phyloP scores from a whole-genome alignment of 2,329 filamentous ascomycete species.

The Pestalotiopsis sp. region DNA sequence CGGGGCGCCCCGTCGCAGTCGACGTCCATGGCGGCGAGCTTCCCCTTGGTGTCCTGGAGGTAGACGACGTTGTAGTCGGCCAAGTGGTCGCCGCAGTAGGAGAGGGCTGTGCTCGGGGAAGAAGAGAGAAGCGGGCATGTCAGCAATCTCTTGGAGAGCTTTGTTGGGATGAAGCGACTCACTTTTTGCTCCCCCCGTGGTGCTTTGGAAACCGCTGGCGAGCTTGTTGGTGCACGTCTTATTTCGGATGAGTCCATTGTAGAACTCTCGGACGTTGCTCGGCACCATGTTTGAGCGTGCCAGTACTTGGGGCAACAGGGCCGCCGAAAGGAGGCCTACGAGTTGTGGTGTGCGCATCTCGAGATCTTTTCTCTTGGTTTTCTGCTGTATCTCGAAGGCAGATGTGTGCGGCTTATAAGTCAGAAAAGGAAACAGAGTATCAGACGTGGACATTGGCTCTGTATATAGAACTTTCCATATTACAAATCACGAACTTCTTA shows the following conservation, averaged over 20 bases:
- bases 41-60: slow-evolving; percentile 40
- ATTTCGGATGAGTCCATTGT: slow-evolving; percentile 32
- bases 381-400: neutral
- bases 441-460: neutral
- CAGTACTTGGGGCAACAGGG: neutral
- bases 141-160: neutral
- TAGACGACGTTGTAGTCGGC: slow-evolving; percentile 41
- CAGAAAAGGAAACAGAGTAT: neutral
- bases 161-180: neutral
- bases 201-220: slow-evolving; percentile 34
- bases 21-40: slow-evolving; percentile 58
- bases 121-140: neutral
- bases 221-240: slow-evolving; percentile 32
- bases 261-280: slow-evolving; percentile 30
- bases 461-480: neutral
- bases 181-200: neutral
- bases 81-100: slow-evolving; percentile 48
- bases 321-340: neutral
- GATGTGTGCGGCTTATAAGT: neutral
- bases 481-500: neutral
- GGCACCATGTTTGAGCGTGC: slow-evolving; percentile 18
- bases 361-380: neutral
- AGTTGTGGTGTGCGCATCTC: neutral
- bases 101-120: slow-evolving; percentile 20
- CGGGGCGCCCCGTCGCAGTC: slow-evolving; percentile 42